These are phyloP conservation scores for Fusarium gaditjirri DNA, from an alignment of 2,329 filamentous ascomycete genomes.

Conservation along the genomic window DNA sequence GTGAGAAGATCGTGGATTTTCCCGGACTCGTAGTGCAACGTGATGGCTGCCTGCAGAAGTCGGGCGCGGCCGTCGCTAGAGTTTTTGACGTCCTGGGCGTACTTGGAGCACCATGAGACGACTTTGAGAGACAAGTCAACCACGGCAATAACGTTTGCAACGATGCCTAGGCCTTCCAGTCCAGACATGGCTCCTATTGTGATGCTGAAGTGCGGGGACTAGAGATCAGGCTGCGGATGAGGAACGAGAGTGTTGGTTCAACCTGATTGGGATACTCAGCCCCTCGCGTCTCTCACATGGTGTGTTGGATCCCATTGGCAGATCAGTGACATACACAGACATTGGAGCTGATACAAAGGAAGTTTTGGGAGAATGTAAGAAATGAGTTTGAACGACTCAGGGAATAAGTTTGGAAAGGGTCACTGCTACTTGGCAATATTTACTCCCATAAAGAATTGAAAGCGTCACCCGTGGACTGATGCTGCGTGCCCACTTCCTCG, in stretches of 20 bases:
- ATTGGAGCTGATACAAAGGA: not conserved
- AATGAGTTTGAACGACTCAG: not conserved
- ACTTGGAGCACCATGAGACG: conserved; percentile 45
- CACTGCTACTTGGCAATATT: not conserved
- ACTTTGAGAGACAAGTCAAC: not conserved
- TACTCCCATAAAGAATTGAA: not conserved
- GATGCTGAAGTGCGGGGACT: not conserved
- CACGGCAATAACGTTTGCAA: not conserved
- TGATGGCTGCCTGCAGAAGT: conserved; percentile 40
- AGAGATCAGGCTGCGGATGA: not conserved
- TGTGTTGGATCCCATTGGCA: not conserved
- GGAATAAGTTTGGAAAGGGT: too few species aligned
- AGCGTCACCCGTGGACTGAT: not conserved
- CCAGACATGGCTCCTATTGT: not conserved
- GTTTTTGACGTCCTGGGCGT: conserved; percentile 48
- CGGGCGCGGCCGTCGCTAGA: conserved; percentile 48
- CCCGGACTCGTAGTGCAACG: not conserved
- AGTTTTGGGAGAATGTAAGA: not conserved
- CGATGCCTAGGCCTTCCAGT: not conserved
- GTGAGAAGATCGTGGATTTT: not conserved
- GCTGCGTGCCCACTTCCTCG: not conserved
- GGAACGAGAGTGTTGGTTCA: not conserved
- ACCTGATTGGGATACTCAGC: not conserved
- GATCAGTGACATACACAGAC: too few species aligned
- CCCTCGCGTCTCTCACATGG: not conserved